Conservation (phyloP, 1,284 basidiomycete genomes). For the Tilletia walkeri region DNA sequence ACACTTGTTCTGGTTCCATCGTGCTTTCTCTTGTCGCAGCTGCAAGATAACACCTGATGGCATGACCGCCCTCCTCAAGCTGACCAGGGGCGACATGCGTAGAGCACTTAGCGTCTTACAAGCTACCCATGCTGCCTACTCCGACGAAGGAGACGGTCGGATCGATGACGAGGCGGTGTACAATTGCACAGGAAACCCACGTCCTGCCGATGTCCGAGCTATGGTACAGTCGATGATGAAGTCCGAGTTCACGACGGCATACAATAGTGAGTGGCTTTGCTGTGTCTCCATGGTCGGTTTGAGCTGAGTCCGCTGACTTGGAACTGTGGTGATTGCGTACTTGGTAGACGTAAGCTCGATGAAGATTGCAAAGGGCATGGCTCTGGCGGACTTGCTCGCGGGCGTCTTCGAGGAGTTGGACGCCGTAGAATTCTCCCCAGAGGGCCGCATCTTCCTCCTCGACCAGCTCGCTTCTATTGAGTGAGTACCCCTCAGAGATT, state of each 20-base stretch:
- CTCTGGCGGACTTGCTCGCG: conserved; percentile 88
- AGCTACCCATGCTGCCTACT: conserved; percentile 95
- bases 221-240: conserved; percentile 94
- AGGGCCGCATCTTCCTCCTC: conserved; percentile 79
- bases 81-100: conserved; percentile 96
- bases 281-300: background rate
- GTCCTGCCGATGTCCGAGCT: conserved; percentile 86
- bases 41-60: conserved; percentile 84
- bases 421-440: conserved; percentile 77
- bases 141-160: conserved; percentile 56
- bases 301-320: background rate
- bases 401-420: conserved; percentile 89
- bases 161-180: conserved; percentile 90
- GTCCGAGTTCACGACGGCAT: conserved; percentile 91
- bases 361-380: conserved; percentile 88
- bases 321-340: background rate
- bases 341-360: conserved; percentile 75
- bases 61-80: conserved; percentile 80
- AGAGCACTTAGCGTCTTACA: conserved; percentile 92
- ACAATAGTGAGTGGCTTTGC: conserved; percentile 66
- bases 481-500: conserved; percentile 62
- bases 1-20: too few species aligned
- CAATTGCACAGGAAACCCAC: conserved; percentile 92
- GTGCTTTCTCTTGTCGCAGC: conserved; percentile 58
- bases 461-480: conserved; percentile 79